Evolutionary conservation across 2,329 filamentous ascomycete genomes (phyloP).

Genomic region (Calycina herbarum): DNA sequence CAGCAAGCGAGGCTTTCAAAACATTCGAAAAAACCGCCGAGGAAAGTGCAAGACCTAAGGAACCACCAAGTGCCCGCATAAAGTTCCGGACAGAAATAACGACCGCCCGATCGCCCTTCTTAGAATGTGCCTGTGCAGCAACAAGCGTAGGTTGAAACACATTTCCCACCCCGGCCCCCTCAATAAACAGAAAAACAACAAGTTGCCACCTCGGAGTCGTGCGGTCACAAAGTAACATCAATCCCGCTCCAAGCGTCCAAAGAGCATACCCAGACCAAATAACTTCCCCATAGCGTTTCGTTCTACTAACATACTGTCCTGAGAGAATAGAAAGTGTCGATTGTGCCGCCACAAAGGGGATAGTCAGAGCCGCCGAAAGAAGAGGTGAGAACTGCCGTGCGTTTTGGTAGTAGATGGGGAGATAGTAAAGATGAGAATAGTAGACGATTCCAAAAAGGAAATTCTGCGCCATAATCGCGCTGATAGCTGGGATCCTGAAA

Average conservation of each 20-base stretch:
- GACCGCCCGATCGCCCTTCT: constrained; percentile 58
- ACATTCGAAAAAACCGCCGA: constrained; percentile 49
- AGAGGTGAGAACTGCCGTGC: constrained; percentile 39
- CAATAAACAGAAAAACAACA: constrained; percentile 49
- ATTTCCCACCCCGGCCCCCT: constrained; percentile 54
- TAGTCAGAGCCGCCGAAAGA: constrained; percentile 52
- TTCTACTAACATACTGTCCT: constrained; percentile 58
- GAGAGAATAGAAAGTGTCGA: constrained; percentile 47
- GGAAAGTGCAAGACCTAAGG: constrained; percentile 57
- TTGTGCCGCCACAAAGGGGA: constrained; percentile 52
- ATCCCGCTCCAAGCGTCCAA: constrained; percentile 50
- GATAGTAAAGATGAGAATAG: constrained; percentile 57
- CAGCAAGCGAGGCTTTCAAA: constrained; percentile 28
- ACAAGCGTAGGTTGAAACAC: constrained; percentile 51
- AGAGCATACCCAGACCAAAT: constrained; percentile 45
- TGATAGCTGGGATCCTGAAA: constrained; percentile 54
- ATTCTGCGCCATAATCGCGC: constrained; percentile 56
- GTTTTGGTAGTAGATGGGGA: constrained; percentile 64
- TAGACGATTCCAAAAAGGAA: constrained; percentile 61
- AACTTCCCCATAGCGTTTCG: constrained; percentile 58
- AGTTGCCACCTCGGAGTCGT: constrained; percentile 49
- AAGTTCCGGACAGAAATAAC: constrained; percentile 65
- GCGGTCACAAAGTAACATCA: constrained; percentile 51
- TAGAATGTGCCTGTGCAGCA: constrained; percentile 57
- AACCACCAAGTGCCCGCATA: constrained; percentile 58